These are phyloP conservation scores for Bauhinia variegata DNA, from an alignment of 306 rosid genomes.

Conservation along the genomic window DNA sequence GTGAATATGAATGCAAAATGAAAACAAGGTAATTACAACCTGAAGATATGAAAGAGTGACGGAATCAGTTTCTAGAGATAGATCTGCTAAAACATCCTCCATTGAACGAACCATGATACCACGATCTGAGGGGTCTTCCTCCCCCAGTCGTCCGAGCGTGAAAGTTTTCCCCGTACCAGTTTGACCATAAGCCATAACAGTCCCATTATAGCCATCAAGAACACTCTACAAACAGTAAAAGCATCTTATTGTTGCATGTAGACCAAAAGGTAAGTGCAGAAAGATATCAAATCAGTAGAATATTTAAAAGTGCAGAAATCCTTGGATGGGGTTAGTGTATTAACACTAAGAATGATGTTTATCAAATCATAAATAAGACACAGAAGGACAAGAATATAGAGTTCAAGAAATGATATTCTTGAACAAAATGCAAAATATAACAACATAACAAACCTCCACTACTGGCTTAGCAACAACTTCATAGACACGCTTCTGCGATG, in stretches of 20 bases:
- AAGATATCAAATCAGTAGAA: conserved; percentile 24
- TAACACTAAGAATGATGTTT: conserved; percentile 17
- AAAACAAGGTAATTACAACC: conserved; percentile 49
- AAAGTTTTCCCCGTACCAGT: conserved; percentile 98
- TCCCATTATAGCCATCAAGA: conserved; percentile 94
- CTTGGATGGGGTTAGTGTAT: not conserved
- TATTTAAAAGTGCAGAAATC: conserved; percentile 21
- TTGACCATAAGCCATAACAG: conserved; percentile 99
- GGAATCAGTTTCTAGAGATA: conserved; percentile 74
- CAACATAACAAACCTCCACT: conserved; percentile 69
- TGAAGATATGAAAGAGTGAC: conserved; percentile 81
- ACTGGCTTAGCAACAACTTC: conserved; percentile 99
- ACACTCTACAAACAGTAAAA: conserved; percentile 69
- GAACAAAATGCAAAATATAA: conserved; percentile 16
- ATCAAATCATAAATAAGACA: conserved; percentile 25
- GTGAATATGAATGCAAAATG: conserved; percentile 25
- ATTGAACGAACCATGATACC: conserved; percentile 97
- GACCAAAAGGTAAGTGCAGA: not conserved
- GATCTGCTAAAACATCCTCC: conserved; percentile 86
- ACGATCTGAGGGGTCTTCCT: conserved; percentile 79
- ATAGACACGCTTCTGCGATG: conserved; percentile 94
- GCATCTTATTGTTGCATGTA: not conserved
- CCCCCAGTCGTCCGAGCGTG: conserved; percentile 91
- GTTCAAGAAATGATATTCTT: conserved; percentile 22
- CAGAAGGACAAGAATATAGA: conserved; percentile 30